phyloP scores from a whole-genome alignment of 2,329 filamentous ascomycete species.

The Pseudonectria foliicola region DNA sequence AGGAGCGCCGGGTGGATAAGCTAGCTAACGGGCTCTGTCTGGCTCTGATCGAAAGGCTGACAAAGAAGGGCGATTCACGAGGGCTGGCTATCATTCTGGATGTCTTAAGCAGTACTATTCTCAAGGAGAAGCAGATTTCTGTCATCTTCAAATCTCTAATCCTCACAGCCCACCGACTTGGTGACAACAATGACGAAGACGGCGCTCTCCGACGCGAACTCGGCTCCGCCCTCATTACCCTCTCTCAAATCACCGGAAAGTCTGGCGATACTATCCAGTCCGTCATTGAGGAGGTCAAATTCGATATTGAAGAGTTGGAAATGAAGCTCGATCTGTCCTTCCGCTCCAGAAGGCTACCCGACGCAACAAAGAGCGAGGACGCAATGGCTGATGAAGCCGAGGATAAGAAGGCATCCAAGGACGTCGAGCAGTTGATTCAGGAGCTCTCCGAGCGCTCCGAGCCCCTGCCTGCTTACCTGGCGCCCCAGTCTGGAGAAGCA shows the following conservation, averaged over 20 bases:
- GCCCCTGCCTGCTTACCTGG: constrained; percentile 44
- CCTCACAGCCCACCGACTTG: constrained; percentile 50
- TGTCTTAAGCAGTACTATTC: constrained; percentile 51
- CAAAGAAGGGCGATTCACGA: constrained; percentile 50
- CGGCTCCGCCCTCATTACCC: constrained; percentile 57
- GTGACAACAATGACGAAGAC: constrained; percentile 46
- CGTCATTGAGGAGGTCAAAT: constrained; percentile 58
- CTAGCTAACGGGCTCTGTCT: constrained; percentile 66
- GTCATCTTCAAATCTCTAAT: constrained; percentile 61
- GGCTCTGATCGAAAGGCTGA: constrained; percentile 54
- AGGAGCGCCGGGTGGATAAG: constrained; percentile 61
- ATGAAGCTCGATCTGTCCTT: constrained; percentile 66
- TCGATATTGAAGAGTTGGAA: constrained; percentile 70
- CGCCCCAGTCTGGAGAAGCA: constrained; percentile 41
- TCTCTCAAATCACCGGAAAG: constrained; percentile 53
- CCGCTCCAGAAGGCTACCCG: constrained; percentile 47
- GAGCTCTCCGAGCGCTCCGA: constrained; percentile 31
- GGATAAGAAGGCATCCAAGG: constrained; percentile 25
- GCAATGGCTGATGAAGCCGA: constrained; percentile 22
- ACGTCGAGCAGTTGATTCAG: constrained; percentile 33
- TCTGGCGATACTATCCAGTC: constrained; percentile 57
- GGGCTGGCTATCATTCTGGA: constrained; percentile 54
- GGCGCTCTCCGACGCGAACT: constrained; percentile 55
- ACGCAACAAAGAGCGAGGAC: constrained; percentile 41
- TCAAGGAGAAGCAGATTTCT: constrained; percentile 56